These are phyloP conservation scores for Trichoderma sp. DNA, from an alignment of 2,329 filamentous ascomycete genomes.

Conservation along the genomic window DNA sequence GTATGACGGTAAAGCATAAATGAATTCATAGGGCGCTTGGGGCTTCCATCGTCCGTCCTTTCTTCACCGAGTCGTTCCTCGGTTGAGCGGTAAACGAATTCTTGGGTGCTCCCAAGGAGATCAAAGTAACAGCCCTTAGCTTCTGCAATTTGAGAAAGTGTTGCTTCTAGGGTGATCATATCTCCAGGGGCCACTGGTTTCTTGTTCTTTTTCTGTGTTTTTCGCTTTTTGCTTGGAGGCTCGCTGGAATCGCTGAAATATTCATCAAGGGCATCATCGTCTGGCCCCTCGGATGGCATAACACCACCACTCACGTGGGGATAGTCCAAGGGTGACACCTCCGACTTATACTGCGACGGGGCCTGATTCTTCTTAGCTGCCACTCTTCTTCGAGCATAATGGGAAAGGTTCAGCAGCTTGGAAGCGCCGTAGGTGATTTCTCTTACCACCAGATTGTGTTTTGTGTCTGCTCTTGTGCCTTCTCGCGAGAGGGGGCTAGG, in stretches of 20 bases:
- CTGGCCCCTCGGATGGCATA: not conserved
- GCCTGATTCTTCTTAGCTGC: not conserved
- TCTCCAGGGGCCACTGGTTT: too few species aligned
- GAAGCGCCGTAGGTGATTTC: not conserved
- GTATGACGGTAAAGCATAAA: constrained; percentile 98
- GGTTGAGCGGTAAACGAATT: too few species aligned
- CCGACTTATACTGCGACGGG: not conserved
- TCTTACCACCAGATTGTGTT: not conserved
- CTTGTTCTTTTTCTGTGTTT: constrained; percentile 27
- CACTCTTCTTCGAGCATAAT: not conserved
- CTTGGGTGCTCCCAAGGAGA: too few species aligned
- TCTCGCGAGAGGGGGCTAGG: not conserved
- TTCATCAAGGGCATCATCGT: not conserved
- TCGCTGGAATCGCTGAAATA: not conserved
- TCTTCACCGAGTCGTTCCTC: too few species aligned
- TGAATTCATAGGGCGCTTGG: too few species aligned
- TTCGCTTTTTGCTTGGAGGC: constrained; percentile 13
- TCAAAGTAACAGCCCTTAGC: too few species aligned
- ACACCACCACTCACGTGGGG: not conserved
- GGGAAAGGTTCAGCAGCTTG: not conserved
- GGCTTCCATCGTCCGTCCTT: too few species aligned
- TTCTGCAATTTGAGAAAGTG: not conserved
- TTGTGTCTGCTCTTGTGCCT: not conserved
- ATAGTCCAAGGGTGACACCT: not conserved
- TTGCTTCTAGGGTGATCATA: rapidly evolving